These are phyloP conservation scores for Staphylotrichum longicolle DNA, from an alignment of 495 filamentous ascomycete species.

Conservation along the genomic window DNA sequence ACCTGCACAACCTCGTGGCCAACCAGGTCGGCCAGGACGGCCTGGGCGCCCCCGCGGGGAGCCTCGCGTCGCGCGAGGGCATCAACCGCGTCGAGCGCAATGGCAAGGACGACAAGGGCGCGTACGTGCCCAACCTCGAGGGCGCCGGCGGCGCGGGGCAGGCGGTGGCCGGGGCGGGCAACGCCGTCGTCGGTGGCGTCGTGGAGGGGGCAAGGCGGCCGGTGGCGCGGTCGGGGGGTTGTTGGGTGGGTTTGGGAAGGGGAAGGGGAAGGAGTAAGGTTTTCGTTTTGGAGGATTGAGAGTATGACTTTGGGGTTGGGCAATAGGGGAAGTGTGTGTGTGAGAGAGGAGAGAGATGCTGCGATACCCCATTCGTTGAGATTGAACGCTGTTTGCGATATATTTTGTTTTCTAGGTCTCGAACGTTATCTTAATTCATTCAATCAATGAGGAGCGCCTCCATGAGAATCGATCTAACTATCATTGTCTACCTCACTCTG, in stretches of 20 bases:
- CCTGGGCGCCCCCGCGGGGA: constrained; percentile 57
- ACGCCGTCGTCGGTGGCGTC: constrained; percentile 1
- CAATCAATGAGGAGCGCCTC: too few species aligned
- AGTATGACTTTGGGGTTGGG: too few species aligned
- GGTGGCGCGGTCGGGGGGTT: neutral
- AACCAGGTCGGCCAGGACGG: constrained; percentile 65
- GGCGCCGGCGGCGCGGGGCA: constrained; percentile 7
- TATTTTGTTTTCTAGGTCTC: too few species aligned
- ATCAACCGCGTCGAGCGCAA: constrained; percentile 61
- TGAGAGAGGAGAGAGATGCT: too few species aligned
- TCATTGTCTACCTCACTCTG: neutral
- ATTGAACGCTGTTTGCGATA: too few species aligned
- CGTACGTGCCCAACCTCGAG: constrained; percentile 35
- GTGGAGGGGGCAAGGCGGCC: neutral
- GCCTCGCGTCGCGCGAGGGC: constrained; percentile 59
- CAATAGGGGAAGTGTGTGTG: too few species aligned
- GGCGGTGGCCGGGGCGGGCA: constrained; percentile 20
- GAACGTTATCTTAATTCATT: too few species aligned
- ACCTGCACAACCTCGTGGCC: constrained; percentile 54
- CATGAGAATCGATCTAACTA: too few species aligned
- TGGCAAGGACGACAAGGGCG: constrained; percentile 59
- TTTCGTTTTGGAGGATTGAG: neutral
- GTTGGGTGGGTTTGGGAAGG: constrained; percentile 2
- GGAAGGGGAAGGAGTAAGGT: neutral
- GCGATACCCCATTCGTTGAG: too few species aligned